Conservation (phyloP, 2,329 filamentous ascomycete genomes). For the Xylariaceae sp. region DNA sequence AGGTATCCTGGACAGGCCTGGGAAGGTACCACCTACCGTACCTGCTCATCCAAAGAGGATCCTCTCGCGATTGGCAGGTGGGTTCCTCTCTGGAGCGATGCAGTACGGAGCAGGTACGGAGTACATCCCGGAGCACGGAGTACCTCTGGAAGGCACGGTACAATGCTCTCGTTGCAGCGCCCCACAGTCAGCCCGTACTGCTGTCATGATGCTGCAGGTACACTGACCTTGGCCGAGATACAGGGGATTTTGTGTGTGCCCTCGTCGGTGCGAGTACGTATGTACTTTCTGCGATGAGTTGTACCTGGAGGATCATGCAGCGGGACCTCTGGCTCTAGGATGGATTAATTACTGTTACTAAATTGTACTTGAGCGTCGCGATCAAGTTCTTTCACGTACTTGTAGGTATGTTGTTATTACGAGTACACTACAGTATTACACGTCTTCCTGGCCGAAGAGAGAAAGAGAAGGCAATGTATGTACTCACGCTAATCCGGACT, state of each 20-base stretch:
- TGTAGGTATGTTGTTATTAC: conserved; percentile 5
- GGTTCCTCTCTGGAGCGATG: too few species aligned
- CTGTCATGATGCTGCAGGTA: conserved; percentile 19
- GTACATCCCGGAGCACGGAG: not conserved
- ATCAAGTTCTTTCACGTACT: not conserved
- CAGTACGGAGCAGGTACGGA: too few species aligned
- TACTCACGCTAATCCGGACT: not conserved
- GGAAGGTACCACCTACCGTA: too few species aligned
- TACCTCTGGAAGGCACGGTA: conserved; percentile 12
- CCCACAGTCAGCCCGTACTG: conserved; percentile 22
- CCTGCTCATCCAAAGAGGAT: too few species aligned
- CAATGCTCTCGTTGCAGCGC: conserved; percentile 16
- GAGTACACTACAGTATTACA: conserved; percentile 6
- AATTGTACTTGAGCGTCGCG: conserved; percentile 6
- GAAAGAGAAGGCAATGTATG: not conserved
- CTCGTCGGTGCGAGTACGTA: not conserved
- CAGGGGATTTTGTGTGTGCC: conserved; percentile 8
- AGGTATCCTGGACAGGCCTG: too few species aligned
- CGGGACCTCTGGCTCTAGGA: conserved; percentile 4
- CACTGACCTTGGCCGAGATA: conserved; percentile 12
- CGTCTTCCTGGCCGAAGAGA: conserved; percentile 7
- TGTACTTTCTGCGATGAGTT: conserved; percentile 1
- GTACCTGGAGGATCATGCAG: conserved; percentile 13
- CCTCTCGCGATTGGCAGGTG: too few species aligned
- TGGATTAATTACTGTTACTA: not conserved